Evolutionary conservation across 1,284 basidiomycete genomes (phyloP).

Genomic region (Malassezia obtusa): DNA sequence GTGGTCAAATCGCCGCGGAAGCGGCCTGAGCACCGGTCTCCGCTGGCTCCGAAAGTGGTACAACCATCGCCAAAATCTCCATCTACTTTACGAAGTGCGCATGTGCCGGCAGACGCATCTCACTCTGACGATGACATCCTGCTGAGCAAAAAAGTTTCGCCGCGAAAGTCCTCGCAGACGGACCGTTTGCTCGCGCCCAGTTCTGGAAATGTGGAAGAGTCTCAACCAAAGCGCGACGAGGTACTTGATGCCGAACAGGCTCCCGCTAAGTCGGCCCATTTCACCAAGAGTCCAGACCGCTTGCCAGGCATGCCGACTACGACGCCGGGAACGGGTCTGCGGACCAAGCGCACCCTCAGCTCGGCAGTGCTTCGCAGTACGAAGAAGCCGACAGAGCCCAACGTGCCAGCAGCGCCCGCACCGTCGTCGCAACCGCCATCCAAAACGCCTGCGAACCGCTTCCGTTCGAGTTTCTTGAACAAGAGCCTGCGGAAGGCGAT

Average conservation of each 20-base stretch:
- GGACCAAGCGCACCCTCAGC: slow-evolving; percentile 14
- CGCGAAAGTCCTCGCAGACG: neutral
- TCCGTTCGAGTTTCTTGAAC: slow-evolving; percentile 37
- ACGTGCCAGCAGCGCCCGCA: neutral
- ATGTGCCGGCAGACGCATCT: neutral
- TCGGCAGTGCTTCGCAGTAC: slow-evolving; percentile 5
- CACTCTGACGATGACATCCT: too few species aligned
- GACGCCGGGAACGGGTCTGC: slow-evolving; percentile 7
- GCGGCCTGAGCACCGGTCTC: neutral
- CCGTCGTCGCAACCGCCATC: neutral
- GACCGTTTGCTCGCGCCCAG: neutral
- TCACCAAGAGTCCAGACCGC: neutral
- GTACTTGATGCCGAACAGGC: neutral
- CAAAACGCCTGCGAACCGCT: slow-evolving; percentile 13
- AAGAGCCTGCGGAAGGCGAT: slow-evolving; percentile 38
- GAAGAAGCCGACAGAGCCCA: slow-evolving; percentile 5
- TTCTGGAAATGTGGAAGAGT: neutral
- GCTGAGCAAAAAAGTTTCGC: neutral
- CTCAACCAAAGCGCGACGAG: neutral
- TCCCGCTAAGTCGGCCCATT: neutral
- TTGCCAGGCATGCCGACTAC: neutral
- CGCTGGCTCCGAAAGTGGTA: too few species aligned
- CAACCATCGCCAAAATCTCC: too few species aligned
- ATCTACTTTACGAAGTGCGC: too few species aligned
- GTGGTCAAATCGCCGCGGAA: slow-evolving; percentile 18